Evolutionary conservation across 805 yeast genomes (phyloP).

Genomic region (Yamadazyma kitorensis): DNA sequence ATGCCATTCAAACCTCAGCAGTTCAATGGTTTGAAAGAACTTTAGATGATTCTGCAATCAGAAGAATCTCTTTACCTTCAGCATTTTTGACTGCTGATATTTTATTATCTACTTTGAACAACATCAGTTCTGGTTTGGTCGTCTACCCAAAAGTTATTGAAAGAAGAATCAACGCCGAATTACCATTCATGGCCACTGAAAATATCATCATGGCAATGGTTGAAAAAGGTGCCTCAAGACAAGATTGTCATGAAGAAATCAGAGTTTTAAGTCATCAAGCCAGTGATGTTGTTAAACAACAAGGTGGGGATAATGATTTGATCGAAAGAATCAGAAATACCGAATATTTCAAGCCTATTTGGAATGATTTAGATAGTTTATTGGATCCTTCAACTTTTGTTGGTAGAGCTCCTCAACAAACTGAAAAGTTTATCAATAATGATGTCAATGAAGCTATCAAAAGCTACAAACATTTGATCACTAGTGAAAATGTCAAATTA

Average conservation of each 20-base stretch:
- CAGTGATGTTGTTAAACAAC: conserved; percentile 92
- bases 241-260: conserved; percentile 96
- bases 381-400: conserved; percentile 93
- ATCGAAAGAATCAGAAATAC: conserved; percentile 81
- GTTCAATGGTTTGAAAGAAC: conserved; percentile 99
- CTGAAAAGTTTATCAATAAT: conserved; percentile 82
- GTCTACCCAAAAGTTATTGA: conserved; percentile 98
- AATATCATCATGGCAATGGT: conserved; percentile 99
- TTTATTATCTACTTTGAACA: conserved; percentile 79
- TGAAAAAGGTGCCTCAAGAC: conserved; percentile 95
- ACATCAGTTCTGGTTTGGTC: conserved; percentile 92
- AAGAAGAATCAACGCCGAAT: conserved; percentile 89
- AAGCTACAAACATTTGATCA: conserved; percentile 59
- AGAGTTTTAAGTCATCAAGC: conserved; percentile 97
- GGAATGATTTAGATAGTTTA: conserved; percentile 74
- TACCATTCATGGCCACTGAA: conserved; percentile 99
- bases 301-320: conserved; percentile 98
- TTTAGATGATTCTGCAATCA: conserved; percentile 94
- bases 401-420: conserved; percentile 98
- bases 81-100: conserved; percentile 97
- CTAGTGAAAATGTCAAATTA: conserved; percentile 69
- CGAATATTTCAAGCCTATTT: conserved; percentile 83
- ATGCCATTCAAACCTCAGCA: conserved; percentile 94
- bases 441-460: conserved; percentile 83
- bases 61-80: conserved; percentile 94